These are phyloP conservation scores for Hypoxylon sp. DNA, from an alignment of 2,329 filamentous ascomycete species.

Conservation along the genomic window DNA sequence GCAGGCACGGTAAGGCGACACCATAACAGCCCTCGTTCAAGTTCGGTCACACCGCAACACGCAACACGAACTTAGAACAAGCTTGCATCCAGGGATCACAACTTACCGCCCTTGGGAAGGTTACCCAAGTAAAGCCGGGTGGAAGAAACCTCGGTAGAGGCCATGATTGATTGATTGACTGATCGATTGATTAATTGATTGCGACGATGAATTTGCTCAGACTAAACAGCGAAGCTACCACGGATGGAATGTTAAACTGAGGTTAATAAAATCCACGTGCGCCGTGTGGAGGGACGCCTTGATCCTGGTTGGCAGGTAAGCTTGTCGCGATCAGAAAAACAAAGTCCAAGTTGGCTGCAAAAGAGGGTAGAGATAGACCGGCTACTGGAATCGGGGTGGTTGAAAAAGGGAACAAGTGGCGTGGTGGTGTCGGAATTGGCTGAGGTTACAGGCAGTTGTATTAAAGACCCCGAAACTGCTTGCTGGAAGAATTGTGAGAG, in stretches of 20 bases:
- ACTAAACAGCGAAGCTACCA: too few relatives aligned
- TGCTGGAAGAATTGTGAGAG: slow-evolving; percentile 19
- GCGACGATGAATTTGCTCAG: too few relatives aligned
- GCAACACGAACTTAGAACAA: slow-evolving; percentile 13
- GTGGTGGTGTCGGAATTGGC: not conserved
- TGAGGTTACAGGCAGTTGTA: slow-evolving; percentile 10
- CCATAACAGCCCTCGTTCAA: slow-evolving; percentile 27
- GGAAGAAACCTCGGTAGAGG: slow-evolving; percentile 74
- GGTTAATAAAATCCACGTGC: slow-evolving; percentile 16
- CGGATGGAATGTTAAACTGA: too few relatives aligned
- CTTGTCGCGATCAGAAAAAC: too few relatives aligned
- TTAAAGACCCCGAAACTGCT: slow-evolving; percentile 10
- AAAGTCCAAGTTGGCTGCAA: too few relatives aligned
- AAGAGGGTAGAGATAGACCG: slow-evolving; percentile 23
- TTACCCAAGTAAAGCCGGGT: slow-evolving; percentile 98
- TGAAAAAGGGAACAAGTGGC: not conserved
- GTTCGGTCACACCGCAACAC: slow-evolving; percentile 18
- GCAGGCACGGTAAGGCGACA: slow-evolving; percentile 23
- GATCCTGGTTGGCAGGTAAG: slow-evolving; percentile 8
- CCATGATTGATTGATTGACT: too few relatives aligned
- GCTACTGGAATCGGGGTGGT: slow-evolving; percentile 7
- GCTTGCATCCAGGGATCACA: slow-evolving; percentile 32
- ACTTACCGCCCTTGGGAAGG: slow-evolving; percentile 92
- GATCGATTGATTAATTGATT: too few relatives aligned
- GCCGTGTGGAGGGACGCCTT: slow-evolving; percentile 1